Conservation (phyloP, 345 rosid species). For the Nasturtium officinale region DNA sequence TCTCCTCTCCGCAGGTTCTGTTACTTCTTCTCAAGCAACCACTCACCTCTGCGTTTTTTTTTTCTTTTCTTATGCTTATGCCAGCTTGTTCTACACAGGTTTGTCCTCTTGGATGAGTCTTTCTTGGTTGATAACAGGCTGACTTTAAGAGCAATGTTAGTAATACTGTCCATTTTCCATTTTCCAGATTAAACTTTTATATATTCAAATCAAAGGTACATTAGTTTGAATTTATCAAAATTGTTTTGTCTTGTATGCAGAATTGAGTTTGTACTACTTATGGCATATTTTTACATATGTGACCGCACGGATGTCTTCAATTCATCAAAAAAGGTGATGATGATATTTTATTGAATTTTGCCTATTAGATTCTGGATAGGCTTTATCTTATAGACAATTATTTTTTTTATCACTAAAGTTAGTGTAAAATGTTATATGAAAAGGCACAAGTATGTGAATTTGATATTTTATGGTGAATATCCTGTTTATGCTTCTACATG, state of each 20-base stretch:
- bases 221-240: not conserved
- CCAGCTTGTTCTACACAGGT: constrained; percentile 50
- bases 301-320: constrained; percentile 87
- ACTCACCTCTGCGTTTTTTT: not conserved
- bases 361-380: not conserved
- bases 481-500: constrained; percentile 2
- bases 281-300: constrained; percentile 74
- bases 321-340: constrained; percentile 74
- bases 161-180: not conserved
- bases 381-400: constrained; percentile 9
- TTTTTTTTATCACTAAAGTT: not conserved
- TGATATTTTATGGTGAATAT: constrained; percentile 7
- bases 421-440: not conserved
- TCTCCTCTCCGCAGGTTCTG: constrained; percentile 60
- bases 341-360: constrained; percentile 25
- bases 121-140: constrained; percentile 82
- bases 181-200: constrained; percentile 2
- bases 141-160: constrained; percentile 91
- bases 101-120: constrained; percentile 77
- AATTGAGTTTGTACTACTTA: constrained; percentile 70
- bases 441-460: not conserved
- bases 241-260: constrained; percentile 46
- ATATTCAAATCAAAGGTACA: not conserved
- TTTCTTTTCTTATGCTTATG: not conserved
- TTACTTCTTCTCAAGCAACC: not conserved